Evolutionary conservation across 352 stramenopile genomes (phyloP), one percentile per base, ranked within the genome.

Genomic region (Phytophthora pistaciae): DNA sequence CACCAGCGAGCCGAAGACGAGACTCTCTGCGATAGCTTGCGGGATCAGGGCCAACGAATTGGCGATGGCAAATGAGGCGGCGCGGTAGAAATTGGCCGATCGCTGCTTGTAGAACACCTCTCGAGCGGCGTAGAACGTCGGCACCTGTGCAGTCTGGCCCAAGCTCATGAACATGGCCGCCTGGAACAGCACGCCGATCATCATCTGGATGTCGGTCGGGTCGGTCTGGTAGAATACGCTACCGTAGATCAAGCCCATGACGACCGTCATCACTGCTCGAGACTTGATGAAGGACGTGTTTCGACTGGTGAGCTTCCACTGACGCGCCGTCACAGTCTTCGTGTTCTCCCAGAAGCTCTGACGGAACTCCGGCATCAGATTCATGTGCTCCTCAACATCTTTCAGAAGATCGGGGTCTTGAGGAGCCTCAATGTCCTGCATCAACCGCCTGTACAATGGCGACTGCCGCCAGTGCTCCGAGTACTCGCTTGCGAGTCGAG

Each of bases 21-120:
- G 21, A 16, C 77, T 77, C 70, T 95, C 87, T 20, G 78, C 66
- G n/a, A 85, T 13, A 68, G 64, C 55, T 57, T 83, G 70, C 25
- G 80, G 64, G 21, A 85, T 68, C 21, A 79, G 42, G 1, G 64
- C 60, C 23, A 81, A 50, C 36, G 60, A 67, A 14, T 74, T 76
- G 5, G 65, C 83, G 38, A 93, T 59, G 14, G 90, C 79, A 59
- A 95, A 98, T 8, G 83, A 77, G 6, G 80, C 84, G n/a, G 91
- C 48, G 5, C 84, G 85, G 58, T 91, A 91, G 60, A 97, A 97
- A 58, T 94, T 93, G 18, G 79, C 74, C 23, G 82, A 85, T 5
- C 75, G 72, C 38, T 95, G 91, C 60, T 94, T 96, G 83, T 96
- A 96, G 67, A 94, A 97, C 1, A 92, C 57, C 5, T 79, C 77